Percentiles rank a stretch among this genome's conserved stretches.
Evolutionary conservation across 2,329 filamentous ascomycete species (phyloP).

Genomic region (Aspergillus pseudoviridinutans): DNA sequence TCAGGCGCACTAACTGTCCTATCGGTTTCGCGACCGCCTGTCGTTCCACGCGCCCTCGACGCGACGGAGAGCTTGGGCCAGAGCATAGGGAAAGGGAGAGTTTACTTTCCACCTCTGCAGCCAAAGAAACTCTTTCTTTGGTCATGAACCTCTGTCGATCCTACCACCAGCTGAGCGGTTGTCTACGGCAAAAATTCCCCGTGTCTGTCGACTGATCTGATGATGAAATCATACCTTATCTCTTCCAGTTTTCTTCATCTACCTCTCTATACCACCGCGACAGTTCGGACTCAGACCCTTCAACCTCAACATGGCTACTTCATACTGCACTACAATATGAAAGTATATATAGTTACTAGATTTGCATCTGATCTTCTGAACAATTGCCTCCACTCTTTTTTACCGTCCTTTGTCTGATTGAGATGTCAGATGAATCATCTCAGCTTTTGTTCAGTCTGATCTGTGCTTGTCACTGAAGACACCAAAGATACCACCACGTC

Average conservation of each 20-base stretch:
- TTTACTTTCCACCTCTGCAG: background rate
- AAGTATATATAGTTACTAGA: background rate
- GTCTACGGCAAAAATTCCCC: background rate
- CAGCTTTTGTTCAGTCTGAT: background rate
- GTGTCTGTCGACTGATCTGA: background rate
- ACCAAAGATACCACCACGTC: background rate
- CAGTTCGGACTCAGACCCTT: background rate
- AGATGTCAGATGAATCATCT: background rate
- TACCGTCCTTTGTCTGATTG: background rate
- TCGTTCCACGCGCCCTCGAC: slow-evolving; percentile 22
- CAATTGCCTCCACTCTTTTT: no score
- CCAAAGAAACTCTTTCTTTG: slow-evolving; percentile 34
- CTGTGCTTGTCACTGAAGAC: background rate
- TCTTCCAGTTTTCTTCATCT: background rate
- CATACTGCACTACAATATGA: background rate
- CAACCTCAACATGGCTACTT: background rate
- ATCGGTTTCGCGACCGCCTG: slow-evolving; percentile 14
- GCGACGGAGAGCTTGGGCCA: slow-evolving; percentile 19
- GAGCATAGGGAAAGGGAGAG: background rate
- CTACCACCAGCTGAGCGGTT: background rate
- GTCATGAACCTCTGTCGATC: slow-evolving; percentile 30
- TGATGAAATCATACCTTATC: background rate
- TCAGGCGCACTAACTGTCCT: background rate
- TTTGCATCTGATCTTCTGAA: background rate
- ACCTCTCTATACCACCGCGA: background rate